These are phyloP conservation scores for Penicillium sp. DNA, from an alignment of 2,329 filamentous ascomycete genomes.

Conservation along the genomic window DNA sequence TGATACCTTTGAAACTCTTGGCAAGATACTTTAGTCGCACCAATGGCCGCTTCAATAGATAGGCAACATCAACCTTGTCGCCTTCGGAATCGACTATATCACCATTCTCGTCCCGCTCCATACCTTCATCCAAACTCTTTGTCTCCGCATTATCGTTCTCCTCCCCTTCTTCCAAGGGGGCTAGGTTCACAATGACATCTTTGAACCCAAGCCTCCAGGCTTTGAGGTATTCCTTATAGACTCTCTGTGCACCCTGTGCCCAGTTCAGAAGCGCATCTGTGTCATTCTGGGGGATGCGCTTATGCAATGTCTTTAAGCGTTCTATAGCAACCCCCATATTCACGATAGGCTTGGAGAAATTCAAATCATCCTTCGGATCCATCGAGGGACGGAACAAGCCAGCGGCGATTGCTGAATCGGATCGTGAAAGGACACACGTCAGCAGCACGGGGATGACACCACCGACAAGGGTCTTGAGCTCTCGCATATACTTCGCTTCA, in stretches of 20 bases:
- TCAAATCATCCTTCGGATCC: constrained; percentile 57
- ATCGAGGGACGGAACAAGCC: constrained; percentile 66
- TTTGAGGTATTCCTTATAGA: constrained; percentile 83
- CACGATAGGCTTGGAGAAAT: constrained; percentile 81
- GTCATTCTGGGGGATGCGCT: constrained; percentile 73
- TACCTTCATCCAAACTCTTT: constrained; percentile 54
- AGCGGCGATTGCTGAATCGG: constrained; percentile 62
- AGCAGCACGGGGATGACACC: constrained; percentile 92
- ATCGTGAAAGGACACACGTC: constrained; percentile 76
- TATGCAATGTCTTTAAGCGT: constrained; percentile 77
- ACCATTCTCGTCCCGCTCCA: constrained; percentile 60
- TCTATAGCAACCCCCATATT: constrained; percentile 92
- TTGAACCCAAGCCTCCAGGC: constrained; percentile 93
- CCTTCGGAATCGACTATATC: constrained; percentile 71
- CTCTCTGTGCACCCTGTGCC: constrained; percentile 74
- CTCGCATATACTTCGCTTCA: constrained; percentile 83
- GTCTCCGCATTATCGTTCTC: constrained; percentile 42
- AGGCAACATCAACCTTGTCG: constrained; percentile 90
- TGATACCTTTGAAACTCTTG: constrained; percentile 72
- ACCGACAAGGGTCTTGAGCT: constrained; percentile 89
- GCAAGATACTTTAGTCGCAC: constrained; percentile 84
- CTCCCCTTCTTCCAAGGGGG: constrained; percentile 70
- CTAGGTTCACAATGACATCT: constrained; percentile 90
- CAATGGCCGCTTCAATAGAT: constrained; percentile 84
- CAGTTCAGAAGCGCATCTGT: constrained; percentile 73